Evolutionary conservation across 768 basidiomycete species (phyloP).

Genomic region (Cystobasidium ongulense): DNA sequence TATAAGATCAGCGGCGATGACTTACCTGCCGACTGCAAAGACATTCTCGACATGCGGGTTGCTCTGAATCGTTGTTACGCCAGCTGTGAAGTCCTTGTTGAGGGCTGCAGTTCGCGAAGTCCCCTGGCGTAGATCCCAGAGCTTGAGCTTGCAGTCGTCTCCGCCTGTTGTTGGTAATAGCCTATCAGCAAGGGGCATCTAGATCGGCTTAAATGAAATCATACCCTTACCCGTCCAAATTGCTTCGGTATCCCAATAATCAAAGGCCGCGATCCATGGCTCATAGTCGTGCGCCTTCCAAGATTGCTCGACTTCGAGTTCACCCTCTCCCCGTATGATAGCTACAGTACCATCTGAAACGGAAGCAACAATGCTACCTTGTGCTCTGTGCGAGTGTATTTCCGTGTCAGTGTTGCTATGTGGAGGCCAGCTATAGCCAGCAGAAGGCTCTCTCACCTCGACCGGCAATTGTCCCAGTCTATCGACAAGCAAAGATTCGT

Average conservation of each 20-base stretch:
- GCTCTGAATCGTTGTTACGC: constrained; percentile 80
- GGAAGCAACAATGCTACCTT: constrained; percentile 58
- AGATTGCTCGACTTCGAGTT: constrained; percentile 51
- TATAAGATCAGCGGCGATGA: too few relatives aligned
- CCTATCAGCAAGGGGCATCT: neutral
- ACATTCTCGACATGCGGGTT: constrained; percentile 71
- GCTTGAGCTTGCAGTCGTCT: constrained; percentile 80
- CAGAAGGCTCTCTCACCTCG: neutral
- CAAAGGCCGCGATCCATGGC: constrained; percentile 87
- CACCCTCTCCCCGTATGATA: constrained; percentile 47
- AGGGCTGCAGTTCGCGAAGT: constrained; percentile 56
- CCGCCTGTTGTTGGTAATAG: constrained; percentile 56
- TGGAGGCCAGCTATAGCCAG: too few relatives aligned
- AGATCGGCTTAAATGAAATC: neutral
- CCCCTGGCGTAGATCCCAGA: constrained; percentile 74
- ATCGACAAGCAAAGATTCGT: constrained; percentile 75
- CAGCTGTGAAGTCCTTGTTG: constrained; percentile 83
- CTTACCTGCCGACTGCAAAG: constrained; percentile 81
- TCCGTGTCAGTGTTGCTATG: neutral
- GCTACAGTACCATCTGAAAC: constrained; percentile 65
- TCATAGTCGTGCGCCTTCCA: constrained; percentile 92
- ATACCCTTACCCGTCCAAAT: constrained; percentile 65
- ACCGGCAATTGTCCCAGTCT: constrained; percentile 76
- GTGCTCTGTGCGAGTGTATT: constrained; percentile 22
- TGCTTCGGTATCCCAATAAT: constrained; percentile 66